Base-by-base conservation (phyloP, 305 asterid species). In the Ilex paraguariensis region DNA sequence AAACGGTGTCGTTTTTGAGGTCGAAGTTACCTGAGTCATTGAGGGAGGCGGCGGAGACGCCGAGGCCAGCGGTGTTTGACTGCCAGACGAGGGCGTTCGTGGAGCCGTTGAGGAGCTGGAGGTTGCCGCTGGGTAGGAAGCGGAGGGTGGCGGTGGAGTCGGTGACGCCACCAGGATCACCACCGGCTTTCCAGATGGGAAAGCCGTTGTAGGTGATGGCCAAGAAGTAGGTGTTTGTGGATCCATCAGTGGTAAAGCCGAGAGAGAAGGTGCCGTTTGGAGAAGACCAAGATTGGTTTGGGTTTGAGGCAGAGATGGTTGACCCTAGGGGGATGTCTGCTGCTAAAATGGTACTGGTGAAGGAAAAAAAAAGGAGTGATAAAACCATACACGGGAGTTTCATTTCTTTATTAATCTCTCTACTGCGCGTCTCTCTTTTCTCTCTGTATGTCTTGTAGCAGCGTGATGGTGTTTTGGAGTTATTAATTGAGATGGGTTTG, bases 21-120 rank as follows among this genome's bases (percentile, higher is more conserved):
- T 73, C 58, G 53, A 90, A 73, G 48, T 84, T 90, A 60, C 95
- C 95, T n/a, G 81, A 79, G 44, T 81, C 73, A n/a, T 81, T 87
- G 31, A 90, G 87, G 44, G 80, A 39, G 66, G 84, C 94, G 49
- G 74, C 59, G 49, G 83, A 63, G 65, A 82, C 66, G 8, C 87
- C 88, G 9, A 17, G 74, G 21, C 82, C 77, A 10, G 86, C 66
- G 11, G 96, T 87, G 61, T 66, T 71, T 7, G 97, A 87, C 64
- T 77, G 77, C 97, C 95, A 89, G 21, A 80, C 72, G 16, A 79
- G 32, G 54, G 73, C 31, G 31, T 63, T 60, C 30, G 75, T 42
- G 60, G 75, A 46, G 33, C 89, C 77, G 59, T 63, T 56, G 2
- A 78, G 77, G 48, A 89, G 90, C 75, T 77, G 83, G 64, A 89